These are phyloP conservation scores for Globisporangium paroecandrum DNA, from an alignment of 352 stramenopile species.

Conservation along the genomic window DNA sequence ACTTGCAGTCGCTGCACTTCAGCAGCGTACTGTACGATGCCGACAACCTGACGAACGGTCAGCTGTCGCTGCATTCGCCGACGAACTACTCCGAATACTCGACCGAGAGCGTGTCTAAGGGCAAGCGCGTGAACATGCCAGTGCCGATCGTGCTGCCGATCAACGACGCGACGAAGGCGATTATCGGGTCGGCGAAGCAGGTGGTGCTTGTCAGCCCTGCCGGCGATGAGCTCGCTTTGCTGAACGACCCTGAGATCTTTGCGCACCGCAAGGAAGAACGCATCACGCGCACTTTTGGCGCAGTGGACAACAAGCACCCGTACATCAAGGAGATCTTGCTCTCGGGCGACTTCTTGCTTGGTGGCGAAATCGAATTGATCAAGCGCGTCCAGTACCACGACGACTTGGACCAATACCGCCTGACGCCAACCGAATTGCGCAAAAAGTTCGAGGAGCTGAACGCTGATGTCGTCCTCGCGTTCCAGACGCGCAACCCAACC, in stretches of 20 bases:
- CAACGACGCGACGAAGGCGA: constrained; percentile 90
- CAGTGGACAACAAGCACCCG: constrained; percentile 95
- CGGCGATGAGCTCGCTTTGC: constrained; percentile 91
- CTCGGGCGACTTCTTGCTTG: constrained; percentile 94
- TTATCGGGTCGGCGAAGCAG: constrained; percentile 74
- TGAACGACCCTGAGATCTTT: constrained; percentile 95
- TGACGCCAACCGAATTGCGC: constrained; percentile 92
- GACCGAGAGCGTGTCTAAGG: constrained; percentile 70
- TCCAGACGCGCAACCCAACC: constrained; percentile 98
- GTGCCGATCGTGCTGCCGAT: constrained; percentile 96
- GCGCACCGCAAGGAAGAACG: constrained; percentile 98
- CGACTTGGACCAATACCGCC: constrained; percentile 94
- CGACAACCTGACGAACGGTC: constrained; percentile 92
- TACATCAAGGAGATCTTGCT: constrained; percentile 96
- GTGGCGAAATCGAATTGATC: constrained; percentile 95
- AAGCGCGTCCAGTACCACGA: constrained; percentile 96
- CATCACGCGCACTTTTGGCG: constrained; percentile 96
- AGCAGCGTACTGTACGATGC: constrained; percentile 95
- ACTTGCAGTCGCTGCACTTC: constrained; percentile 97
- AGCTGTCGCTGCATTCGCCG: constrained; percentile 68
- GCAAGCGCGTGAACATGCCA: constrained; percentile 93
- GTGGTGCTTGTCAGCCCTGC: constrained; percentile 94
- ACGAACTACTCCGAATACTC: constrained; percentile 95
- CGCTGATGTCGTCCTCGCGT: constrained; percentile 97
- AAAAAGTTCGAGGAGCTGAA: constrained; percentile 93